phyloP scores from a whole-genome alignment of 2,329 filamentous ascomycete species.

The Botryosphaeria dothidea region DNA sequence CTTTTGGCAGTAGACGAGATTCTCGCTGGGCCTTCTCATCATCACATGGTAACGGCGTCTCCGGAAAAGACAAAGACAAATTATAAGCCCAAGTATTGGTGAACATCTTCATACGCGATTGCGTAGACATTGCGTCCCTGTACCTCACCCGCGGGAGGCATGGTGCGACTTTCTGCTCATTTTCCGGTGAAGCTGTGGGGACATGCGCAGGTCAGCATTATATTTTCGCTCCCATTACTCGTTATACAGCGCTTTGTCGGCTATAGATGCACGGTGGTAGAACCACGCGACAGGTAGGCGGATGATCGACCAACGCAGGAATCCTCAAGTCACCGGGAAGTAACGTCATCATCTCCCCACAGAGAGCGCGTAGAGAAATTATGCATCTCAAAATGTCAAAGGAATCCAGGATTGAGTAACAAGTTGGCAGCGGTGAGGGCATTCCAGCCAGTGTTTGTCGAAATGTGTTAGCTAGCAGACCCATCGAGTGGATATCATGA shows the following conservation, averaged over 20 bases:
- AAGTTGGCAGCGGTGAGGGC: slow-evolving; percentile 5
- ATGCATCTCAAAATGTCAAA: not conserved
- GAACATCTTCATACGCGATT: not conserved
- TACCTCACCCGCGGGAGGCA: not conserved
- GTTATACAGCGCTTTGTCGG: not conserved
- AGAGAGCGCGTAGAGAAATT: not conserved
- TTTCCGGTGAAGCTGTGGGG: not conserved
- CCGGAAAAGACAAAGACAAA: not conserved
- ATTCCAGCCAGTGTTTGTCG: not conserved
- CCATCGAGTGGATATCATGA: slow-evolving; percentile 13
- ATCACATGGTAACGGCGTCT: not conserved
- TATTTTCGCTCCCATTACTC: not conserved
- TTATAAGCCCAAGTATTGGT: not conserved
- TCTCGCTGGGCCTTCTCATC: not conserved
- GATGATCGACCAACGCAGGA: not conserved
- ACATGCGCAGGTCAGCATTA: not conserved
- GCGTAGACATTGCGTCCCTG: not conserved
- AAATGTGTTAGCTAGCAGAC: not conserved
- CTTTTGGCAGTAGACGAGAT: not conserved
- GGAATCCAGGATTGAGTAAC: not conserved
- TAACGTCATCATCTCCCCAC: not conserved
- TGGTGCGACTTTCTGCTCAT: not conserved
- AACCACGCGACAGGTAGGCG: not conserved
- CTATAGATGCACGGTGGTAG: slow-evolving; percentile 3
- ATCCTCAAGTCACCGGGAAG: not conserved